Evolutionary conservation across 768 basidiomycete species (phyloP).

Genomic region (Russula compacta): DNA sequence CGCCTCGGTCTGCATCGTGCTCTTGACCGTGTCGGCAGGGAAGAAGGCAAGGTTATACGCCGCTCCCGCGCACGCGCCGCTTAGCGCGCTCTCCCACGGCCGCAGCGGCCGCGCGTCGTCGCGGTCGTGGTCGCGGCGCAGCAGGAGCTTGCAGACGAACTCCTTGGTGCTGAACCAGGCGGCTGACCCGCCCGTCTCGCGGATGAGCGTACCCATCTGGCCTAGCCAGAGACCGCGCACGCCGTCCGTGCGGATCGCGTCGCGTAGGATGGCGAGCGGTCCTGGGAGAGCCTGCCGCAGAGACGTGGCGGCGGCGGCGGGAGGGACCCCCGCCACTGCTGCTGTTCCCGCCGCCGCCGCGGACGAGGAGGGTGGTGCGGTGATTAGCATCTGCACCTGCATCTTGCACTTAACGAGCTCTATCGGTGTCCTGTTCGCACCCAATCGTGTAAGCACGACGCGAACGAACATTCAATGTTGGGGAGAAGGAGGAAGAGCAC

Average conservation of each 20-base stretch:
- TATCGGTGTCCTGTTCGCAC: conserved; percentile 63
- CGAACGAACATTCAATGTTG: neutral
- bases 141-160: conserved; percentile 52
- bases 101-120: conserved; percentile 23
- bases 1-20: conserved; percentile 87
- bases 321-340: conserved; percentile 35
- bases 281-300: conserved; percentile 46
- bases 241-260: conserved; percentile 58
- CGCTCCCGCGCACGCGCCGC: conserved; percentile 81
- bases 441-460: neutral
- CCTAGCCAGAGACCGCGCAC: conserved; percentile 91
- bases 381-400: conserved; percentile 85
- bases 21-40: conserved; percentile 93
- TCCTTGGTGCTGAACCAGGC: conserved; percentile 93
- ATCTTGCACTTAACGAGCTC: conserved; percentile 96
- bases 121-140: conserved; percentile 31
- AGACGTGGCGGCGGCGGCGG: conserved; percentile 13
- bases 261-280: conserved; percentile 55
- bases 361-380: conserved; percentile 22
- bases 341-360: conserved; percentile 6
- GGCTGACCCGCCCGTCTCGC: conserved; percentile 84
- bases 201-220: conserved; percentile 85
- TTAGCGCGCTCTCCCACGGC: conserved; percentile 75
- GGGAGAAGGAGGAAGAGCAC: neutral
- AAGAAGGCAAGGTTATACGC: conserved; percentile 84